Evolutionary conservation across 192 early-diverging fungal genomes (phyloP).

Genomic region (Podila verticillata): DNA sequence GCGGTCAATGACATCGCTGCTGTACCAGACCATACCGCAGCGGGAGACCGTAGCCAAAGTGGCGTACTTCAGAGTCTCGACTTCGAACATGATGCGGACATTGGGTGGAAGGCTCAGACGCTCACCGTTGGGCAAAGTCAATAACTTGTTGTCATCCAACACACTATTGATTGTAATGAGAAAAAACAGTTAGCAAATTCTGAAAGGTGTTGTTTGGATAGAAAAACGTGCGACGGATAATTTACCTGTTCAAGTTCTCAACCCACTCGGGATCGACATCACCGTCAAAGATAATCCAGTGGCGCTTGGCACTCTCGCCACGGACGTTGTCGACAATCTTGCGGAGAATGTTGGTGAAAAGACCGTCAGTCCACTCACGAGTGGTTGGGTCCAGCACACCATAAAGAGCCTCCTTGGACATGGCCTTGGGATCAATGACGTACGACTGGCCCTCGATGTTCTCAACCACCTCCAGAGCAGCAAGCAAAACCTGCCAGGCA

Average conservation of each 20-base stretch:
- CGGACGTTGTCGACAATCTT: constrained; percentile 99
- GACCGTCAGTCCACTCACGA: constrained; percentile 99
- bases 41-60: constrained; percentile 98
- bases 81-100: constrained; percentile 99
- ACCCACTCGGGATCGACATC: constrained; percentile 99
- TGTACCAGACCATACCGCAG: constrained; percentile 99
- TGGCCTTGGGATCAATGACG: constrained; percentile 98
- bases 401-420: constrained; percentile 96
- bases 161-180: constrained; percentile 65
- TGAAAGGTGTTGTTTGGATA: no score
- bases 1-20: constrained; percentile 85
- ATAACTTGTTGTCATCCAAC: constrained; percentile 96
- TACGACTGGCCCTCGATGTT: constrained; percentile 91
- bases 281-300: constrained; percentile 99
- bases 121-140: constrained; percentile 99
- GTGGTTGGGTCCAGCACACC: constrained; percentile 97
- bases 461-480: constrained; percentile 89
- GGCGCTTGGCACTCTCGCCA: constrained; percentile 91
- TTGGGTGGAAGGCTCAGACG: constrained; percentile 93
- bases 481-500: constrained; percentile 94
- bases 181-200: not conserved
- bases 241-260: constrained; percentile 89
- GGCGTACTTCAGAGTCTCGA: constrained; percentile 97
- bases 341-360: constrained; percentile 97
- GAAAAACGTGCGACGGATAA: not conserved